Conservation (phyloP, 352 stramenopile species). For the Halophytophthora polymorphica region DNA sequence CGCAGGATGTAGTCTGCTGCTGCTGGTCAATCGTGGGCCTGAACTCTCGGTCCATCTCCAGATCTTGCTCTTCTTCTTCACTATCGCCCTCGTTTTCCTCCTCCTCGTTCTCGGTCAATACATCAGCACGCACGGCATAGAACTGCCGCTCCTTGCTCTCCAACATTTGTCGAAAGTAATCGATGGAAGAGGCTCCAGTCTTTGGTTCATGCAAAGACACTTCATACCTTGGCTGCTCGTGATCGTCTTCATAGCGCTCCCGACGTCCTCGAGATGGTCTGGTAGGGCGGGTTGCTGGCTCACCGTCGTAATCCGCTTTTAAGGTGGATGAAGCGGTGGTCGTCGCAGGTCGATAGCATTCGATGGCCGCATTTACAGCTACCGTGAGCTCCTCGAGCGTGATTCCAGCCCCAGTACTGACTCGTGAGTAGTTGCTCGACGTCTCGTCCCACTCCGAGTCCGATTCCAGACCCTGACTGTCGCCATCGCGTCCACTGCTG, state of each 20-base stretch:
- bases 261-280: not conserved
- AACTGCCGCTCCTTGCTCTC: constrained; percentile 24
- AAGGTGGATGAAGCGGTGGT: not conserved
- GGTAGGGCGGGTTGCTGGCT: not conserved
- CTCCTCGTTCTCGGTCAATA: not conserved
- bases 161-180: constrained; percentile 24
- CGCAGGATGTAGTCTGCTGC: constrained; percentile 13
- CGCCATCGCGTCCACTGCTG: constrained; percentile 6
- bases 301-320: not conserved
- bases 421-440: not conserved
- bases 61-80: not conserved
- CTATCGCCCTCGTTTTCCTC: not conserved
- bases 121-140: constrained; percentile 4
- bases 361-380: constrained; percentile 55
- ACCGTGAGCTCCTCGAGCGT: constrained; percentile 51
- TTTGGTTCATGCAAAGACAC: not conserved
- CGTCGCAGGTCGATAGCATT: constrained; percentile 28
- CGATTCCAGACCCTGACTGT: not conserved
- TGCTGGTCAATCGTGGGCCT: constrained; percentile 7
- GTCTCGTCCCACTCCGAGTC: constrained; percentile 9
- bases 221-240: not conserved
- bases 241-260: constrained; percentile 1
- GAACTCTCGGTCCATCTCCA: not conserved
- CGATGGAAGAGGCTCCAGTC: constrained; percentile 5
- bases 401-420: constrained; percentile 15